phyloP scores from a whole-genome alignment of 2,329 filamentous ascomycete species.

The Aspergillus quadrilineatus region DNA sequence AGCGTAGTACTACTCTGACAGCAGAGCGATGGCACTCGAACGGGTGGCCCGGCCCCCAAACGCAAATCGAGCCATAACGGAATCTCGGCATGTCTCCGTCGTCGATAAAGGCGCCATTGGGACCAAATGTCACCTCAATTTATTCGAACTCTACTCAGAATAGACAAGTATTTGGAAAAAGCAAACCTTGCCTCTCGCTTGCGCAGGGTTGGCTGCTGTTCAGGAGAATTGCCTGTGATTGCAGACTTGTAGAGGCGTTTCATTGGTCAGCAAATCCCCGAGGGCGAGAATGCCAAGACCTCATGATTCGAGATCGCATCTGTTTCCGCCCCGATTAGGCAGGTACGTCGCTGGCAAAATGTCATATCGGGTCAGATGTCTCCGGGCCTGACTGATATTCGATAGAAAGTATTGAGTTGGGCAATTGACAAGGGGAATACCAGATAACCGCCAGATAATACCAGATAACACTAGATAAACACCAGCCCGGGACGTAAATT shows the following conservation, averaged over 20 bases:
- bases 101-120: background rate
- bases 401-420: background rate
- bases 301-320: constrained; percentile 3
- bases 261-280: constrained; percentile 10
- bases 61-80: background rate
- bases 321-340: background rate
- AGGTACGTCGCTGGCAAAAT: background rate
- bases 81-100: background rate
- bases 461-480: too few species aligned
- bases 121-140: background rate
- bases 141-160: background rate
- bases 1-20: background rate
- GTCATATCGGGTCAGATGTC: background rate
- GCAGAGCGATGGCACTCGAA: background rate
- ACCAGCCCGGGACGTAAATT: too few species aligned
- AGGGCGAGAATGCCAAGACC: constrained; percentile 5
- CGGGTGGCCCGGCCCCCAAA: background rate
- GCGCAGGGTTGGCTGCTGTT: background rate
- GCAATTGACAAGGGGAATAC: background rate
- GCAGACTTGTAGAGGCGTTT: background rate
- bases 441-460: too few species aligned
- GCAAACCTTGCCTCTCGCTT: background rate
- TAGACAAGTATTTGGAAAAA: background rate
- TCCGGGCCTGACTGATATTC: background rate
- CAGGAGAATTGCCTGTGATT: background rate